Base-by-base conservation (phyloP, 2,329 filamentous ascomycete genomes). In the Phyllosticta paracitricarpa region DNA sequence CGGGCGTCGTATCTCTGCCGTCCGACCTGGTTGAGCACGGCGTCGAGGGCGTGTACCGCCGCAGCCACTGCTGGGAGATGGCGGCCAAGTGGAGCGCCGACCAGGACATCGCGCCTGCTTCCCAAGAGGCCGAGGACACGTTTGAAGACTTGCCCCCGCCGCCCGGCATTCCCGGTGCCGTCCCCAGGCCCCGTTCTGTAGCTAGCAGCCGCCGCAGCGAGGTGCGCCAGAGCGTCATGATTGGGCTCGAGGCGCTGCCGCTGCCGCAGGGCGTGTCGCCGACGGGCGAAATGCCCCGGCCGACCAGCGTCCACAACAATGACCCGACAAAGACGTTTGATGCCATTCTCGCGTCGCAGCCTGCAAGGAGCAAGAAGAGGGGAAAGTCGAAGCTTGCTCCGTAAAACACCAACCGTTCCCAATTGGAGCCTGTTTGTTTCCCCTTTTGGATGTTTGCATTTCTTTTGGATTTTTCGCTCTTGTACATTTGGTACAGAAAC, bases 21-120 rank as follows among this genome's bases (percentile, higher is more conserved):
- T 81, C 80, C 0, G 84, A 88, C 67, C 75, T 87, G 26, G 82
- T 88, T 53, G 82, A 86, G 65, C 81, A 88, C 66, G 83, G 86
- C 19, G 81, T 86, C 1, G 86, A 89, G 68, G 85, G 83, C 54
- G 81, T 87, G 53, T 89, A 88, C 71, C 80, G 83, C 17, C 82
- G 86, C 52, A 86, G 83, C 63, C 86, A 89, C 69, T 89, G 86
- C 72, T 89, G 86, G 86, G 75, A 80, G 62, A 79, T 81, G 67
- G 86, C 85, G 2, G 79, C 83, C 65, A 77, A 81, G 65, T 89
- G 86, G 86, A 78, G 78, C 8, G 75, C 77, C 40, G 75, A 76
- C 10, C 66, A 70, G 54, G 71, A 72, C 55, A 68, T 64, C 0
- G 57, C 73, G 24, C 63, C 74, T 33, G 68, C 68, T 10, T 71